phyloP scores from a whole-genome alignment of 2,329 filamentous ascomycete genomes.

The Fusarium piperis region DNA sequence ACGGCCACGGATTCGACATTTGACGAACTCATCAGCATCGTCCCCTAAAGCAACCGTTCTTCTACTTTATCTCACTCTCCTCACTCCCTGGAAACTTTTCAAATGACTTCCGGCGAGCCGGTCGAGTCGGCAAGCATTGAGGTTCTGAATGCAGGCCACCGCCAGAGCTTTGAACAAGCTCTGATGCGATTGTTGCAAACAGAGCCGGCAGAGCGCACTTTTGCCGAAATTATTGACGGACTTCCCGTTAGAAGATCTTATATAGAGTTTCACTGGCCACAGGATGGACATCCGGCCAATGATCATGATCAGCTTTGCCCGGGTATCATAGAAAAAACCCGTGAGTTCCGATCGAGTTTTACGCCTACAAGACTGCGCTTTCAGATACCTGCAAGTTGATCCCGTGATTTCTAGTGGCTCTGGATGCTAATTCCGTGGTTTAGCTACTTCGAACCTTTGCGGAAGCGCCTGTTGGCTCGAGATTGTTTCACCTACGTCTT shows the following conservation, averaged over 20 bases:
- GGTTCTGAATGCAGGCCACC: neutral
- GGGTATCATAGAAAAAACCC: neutral
- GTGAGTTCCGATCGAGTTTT: neutral
- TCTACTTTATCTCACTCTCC: too few species aligned
- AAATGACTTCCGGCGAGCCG: too few species aligned
- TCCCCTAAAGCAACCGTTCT: too few species aligned
- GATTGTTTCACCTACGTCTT: neutral
- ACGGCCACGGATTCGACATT: too few species aligned
- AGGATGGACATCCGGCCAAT: constrained; percentile 1
- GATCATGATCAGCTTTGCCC: neutral
- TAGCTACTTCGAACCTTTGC: neutral
- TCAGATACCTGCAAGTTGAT: neutral
- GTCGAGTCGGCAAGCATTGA: neutral
- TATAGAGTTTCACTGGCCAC: neutral
- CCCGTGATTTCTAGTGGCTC: too few species aligned
- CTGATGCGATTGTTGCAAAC: neutral
- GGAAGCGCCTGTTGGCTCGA: neutral
- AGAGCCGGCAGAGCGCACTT: neutral
- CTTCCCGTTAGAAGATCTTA: neutral
- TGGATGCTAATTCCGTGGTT: accelerated
- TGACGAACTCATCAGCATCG: too few species aligned
- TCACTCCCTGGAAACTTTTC: too few species aligned
- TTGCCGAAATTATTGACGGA: constrained; percentile 4
- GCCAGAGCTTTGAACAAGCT: neutral
- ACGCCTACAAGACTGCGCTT: neutral